Base-by-base conservation (phyloP, 2,329 filamentous ascomycete genomes). In the Graphium sp. region DNA sequence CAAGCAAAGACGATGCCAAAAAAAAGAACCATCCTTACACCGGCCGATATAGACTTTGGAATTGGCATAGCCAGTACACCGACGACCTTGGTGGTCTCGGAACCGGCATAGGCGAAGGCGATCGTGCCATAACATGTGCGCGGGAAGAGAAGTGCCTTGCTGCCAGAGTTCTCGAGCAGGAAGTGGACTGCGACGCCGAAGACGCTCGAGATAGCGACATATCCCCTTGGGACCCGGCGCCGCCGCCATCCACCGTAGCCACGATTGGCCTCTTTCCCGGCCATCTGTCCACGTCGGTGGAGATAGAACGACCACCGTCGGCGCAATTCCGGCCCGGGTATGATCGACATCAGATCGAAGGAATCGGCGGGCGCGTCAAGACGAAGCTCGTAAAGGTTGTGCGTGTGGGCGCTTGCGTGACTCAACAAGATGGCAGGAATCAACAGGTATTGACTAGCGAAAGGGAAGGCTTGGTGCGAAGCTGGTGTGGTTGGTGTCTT, bases 401-500 rank as follows among this genome's bases (percentile, higher is more conserved):
- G 5, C 67, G 66, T 34, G 74, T 94, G 1, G 87, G 85, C 1
- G 79, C 77, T 5, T 82, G 77, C 35, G 87, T 94, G 9, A 77
- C 78, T 35, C 82, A 93, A 47, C 84, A 75, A 55, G 78, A 81
- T 37, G 82, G 87, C 44, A 82, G 91, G 50, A 64, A 67, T 32
- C 65, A 70, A 5, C 61, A 64, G 32, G 76, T 78, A 38, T 56
- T 94, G 16, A 62, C 62, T 11, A 58, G 76, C 15, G 87, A 95
- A 50, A 64, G 74, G 30, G 58, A 58, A 10, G 80, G 81, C 1
- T 50, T 54, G 27, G 60, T 72, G 32, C 65, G 85, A 35, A 84
- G 79, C 45, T 93, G 83, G 82, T 95, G 85, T 49, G 82, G 79
- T 0, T 94, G 87, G 85, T 95, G 87, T 48, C 71, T 64, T 48